These are phyloP conservation scores for Pseudopediastrum boryanum DNA, from an alignment of 139 green algal genomes.

Conservation along the genomic window DNA sequence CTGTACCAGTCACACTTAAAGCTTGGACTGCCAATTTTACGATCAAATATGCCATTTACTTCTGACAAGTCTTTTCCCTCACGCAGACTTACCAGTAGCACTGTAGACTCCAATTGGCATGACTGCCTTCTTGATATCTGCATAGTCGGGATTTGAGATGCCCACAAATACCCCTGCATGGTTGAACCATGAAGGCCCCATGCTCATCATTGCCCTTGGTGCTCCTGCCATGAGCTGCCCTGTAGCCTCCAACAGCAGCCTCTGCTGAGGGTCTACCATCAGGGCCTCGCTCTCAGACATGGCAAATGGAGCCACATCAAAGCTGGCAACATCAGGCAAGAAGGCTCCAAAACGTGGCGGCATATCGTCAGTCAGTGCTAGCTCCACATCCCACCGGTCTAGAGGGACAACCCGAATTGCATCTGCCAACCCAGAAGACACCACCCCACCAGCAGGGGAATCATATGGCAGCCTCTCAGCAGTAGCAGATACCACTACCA, in stretches of 20 bases:
- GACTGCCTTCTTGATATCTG: constrained; percentile 50
- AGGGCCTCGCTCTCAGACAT: constrained; percentile 69
- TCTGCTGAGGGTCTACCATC: constrained; percentile 90
- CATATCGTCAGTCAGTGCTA: constrained; percentile 30
- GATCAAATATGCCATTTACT: too few relatives aligned
- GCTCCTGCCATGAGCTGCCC: constrained; percentile 33
- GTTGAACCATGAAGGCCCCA: too few relatives aligned
- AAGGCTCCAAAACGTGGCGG: constrained; percentile 71
- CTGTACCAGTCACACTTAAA: too few relatives aligned
- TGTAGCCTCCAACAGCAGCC: constrained; percentile 77
- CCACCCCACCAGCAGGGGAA: neutral
- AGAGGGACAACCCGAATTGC: constrained; percentile 28
- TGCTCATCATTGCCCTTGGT: neutral
- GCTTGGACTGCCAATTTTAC: too few relatives aligned
- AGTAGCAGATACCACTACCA: constrained; percentile 6
- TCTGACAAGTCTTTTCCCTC: neutral
- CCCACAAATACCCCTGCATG: constrained; percentile 34
- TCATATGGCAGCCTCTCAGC: neutral
- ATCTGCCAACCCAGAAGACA: constrained; percentile 23
- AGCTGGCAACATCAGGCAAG: constrained; percentile 46
- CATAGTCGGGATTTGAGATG: constrained; percentile 64
- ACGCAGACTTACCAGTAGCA: constrained; percentile 53
- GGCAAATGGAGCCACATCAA: constrained; percentile 74
- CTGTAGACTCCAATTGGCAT: constrained; percentile 60
- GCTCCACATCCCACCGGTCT: constrained; percentile 62